Base-by-base conservation (phyloP, 345 rosid genomes). In the Salix purpurea region DNA sequence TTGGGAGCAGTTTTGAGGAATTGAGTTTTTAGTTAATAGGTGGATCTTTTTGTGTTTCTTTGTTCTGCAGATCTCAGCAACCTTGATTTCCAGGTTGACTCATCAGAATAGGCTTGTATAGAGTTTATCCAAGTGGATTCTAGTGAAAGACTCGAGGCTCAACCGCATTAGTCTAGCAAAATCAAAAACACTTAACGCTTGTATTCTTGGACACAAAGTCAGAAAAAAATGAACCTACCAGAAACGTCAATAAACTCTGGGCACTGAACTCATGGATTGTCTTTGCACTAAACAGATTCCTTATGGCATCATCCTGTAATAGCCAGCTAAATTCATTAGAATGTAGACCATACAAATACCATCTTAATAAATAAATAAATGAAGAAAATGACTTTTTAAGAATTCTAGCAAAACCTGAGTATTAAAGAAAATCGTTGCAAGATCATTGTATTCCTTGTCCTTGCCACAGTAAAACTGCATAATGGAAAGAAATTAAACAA, bases 251-350 rank as follows among this genome's bases (percentile, higher is more conserved):
- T 78, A 96, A 83, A 85, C 94, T 92, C 80, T 91, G 97, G 58
- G 99, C 94, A 80, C 97, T 93, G 85, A 86, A 96, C 84, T 93
- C 99, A 58, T 93, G 99, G 85, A 91, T 85, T 73, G 99, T 96
- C 84, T 93, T 96, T 69, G 99, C 97, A 82, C 99, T 96, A 79
- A 96, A 96, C 87, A 96, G 86, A 87, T 96, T 96, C 85, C 99
- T 90, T 76, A 93, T 96, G 68, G 99, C 99, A 85, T 96, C 98
- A 89, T 96, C 99, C 99, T 95, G 91, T 52, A 46, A 67, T 44
- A 73, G 70, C 54, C 28, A 67, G 65, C 61, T 40, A 71, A 74
- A 44, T 34, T 44, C 56, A 39, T 79, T 34, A 67, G 50, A 24
- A 67, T 4, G 48, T 34, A 32, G 40, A 80, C 24, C 19, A 42